Evolutionary conservation across 805 yeast genomes (phyloP).

Genomic region (Starmerella potacharoeniae): DNA sequence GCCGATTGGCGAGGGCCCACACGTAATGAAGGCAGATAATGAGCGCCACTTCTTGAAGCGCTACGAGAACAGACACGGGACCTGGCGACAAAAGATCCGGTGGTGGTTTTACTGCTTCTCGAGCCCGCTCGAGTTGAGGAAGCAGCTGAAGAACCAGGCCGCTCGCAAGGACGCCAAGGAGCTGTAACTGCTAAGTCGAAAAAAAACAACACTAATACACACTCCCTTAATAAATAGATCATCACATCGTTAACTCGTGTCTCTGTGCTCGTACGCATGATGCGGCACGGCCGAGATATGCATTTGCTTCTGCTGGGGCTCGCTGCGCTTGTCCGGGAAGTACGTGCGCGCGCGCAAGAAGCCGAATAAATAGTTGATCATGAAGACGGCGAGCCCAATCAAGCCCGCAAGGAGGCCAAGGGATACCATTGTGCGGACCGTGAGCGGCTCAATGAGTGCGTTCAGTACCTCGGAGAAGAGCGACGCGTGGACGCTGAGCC

Average conservation of each 20-base stretch:
- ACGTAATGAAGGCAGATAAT: constrained; percentile 18
- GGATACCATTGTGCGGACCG: constrained; percentile 25
- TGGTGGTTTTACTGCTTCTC: not conserved
- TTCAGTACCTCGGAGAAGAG: constrained; percentile 68
- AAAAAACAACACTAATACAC: too few species aligned
- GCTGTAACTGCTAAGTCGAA: not conserved
- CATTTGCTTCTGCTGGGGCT: not conserved
- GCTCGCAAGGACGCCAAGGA: not conserved
- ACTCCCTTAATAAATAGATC: not conserved
- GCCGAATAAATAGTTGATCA: constrained; percentile 18
- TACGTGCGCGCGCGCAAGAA: constrained; percentile 17
- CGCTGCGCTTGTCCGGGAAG: not conserved
- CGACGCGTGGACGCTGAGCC: constrained; percentile 61
- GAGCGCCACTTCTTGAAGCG: constrained; percentile 8
- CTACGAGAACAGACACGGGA: not conserved
- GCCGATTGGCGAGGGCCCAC: constrained; percentile 26
- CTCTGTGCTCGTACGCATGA: not conserved
- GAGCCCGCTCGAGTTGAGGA: not conserved
- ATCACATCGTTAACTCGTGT: not conserved
- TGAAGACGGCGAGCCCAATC: constrained; percentile 3
- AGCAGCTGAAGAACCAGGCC: not conserved
- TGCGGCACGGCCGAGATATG: not conserved
- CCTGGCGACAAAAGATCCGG: not conserved
- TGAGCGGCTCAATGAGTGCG: constrained; percentile 57
- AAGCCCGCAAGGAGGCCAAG: not conserved